Conservation (phyloP, 345 rosid species). For the Salix caprea region DNA sequence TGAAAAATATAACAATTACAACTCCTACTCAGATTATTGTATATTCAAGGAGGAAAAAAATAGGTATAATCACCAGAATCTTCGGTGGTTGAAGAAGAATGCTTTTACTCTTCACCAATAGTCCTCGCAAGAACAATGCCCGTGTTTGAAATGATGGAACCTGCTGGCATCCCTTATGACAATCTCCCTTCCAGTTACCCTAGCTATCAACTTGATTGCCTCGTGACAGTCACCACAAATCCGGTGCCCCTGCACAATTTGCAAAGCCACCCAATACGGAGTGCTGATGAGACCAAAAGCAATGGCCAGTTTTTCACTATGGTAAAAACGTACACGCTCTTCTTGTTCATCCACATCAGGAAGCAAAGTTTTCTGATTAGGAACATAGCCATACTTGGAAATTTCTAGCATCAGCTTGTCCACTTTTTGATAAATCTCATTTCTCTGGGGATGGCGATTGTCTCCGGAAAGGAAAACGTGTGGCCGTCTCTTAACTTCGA, state of each 20-base stretch:
- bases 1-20: background rate
- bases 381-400: constrained; percentile 45
- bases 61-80: background rate
- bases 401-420: constrained; percentile 61
- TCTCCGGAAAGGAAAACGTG: constrained; percentile 68
- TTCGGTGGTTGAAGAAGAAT: background rate
- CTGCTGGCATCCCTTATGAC: constrained; percentile 74
- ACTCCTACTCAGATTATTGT: background rate
- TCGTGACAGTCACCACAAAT: constrained; percentile 72
- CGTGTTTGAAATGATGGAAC: constrained; percentile 74
- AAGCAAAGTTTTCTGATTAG: constrained; percentile 44
- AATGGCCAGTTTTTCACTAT: constrained; percentile 77
- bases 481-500: constrained; percentile 51
- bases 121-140: constrained; percentile 81
- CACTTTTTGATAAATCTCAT: constrained; percentile 58
- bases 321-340: constrained; percentile 38
- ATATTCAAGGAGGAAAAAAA: background rate
- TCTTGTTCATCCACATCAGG: constrained; percentile 74
- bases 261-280: constrained; percentile 50
- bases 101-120: constrained; percentile 61
- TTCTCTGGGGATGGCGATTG: constrained; percentile 41
- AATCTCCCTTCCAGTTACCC: constrained; percentile 52
- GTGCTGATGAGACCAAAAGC: constrained; percentile 74
- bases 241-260: constrained; percentile 76
- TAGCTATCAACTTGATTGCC: constrained; percentile 59